phyloP scores from a whole-genome alignment of 106 monocot species.

The Dioscorea alata region DNA sequence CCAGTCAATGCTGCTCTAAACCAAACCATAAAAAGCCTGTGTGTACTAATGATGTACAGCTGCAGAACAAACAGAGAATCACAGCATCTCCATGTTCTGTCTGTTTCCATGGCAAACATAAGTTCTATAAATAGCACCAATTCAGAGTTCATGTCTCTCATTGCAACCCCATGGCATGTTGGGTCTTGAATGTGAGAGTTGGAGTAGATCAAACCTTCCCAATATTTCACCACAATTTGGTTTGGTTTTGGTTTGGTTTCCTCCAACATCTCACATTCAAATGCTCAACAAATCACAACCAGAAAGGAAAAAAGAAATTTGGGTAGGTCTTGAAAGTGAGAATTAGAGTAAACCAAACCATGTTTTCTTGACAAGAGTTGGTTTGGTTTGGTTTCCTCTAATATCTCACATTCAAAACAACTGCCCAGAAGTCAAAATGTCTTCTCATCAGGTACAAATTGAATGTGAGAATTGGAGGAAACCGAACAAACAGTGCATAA shows the following conservation, averaged over 20 bases:
- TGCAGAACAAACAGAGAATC: too few species aligned
- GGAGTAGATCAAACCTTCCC: slow-evolving; percentile 17
- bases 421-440: background rate
- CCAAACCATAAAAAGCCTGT: too few species aligned
- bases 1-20: too few species aligned
- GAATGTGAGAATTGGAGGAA: background rate
- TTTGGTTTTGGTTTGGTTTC: slow-evolving; percentile 21
- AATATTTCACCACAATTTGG: slow-evolving; percentile 8
- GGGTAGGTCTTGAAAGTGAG: slow-evolving; percentile 4
- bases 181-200: slow-evolving; percentile 13
- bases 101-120: too few species aligned
- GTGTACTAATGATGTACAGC: too few species aligned
- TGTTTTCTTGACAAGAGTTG: slow-evolving; percentile 20
- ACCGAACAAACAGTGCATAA: background rate
- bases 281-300: background rate
- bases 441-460: background rate
- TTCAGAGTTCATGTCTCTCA: too few species aligned
- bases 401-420: slow-evolving; percentile 16
- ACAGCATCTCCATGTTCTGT: too few species aligned
- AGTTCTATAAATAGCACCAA: too few species aligned
- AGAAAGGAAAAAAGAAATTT: background rate
- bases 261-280: slow-evolving; percentile 21
- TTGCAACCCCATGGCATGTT: background rate
- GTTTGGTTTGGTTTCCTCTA: slow-evolving; percentile 21
- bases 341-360: slow-evolving; percentile 19